These are phyloP conservation scores for Trichoderma koningiopsis DNA, from an alignment of 2,329 filamentous ascomycete genomes.

Conservation along the genomic window DNA sequence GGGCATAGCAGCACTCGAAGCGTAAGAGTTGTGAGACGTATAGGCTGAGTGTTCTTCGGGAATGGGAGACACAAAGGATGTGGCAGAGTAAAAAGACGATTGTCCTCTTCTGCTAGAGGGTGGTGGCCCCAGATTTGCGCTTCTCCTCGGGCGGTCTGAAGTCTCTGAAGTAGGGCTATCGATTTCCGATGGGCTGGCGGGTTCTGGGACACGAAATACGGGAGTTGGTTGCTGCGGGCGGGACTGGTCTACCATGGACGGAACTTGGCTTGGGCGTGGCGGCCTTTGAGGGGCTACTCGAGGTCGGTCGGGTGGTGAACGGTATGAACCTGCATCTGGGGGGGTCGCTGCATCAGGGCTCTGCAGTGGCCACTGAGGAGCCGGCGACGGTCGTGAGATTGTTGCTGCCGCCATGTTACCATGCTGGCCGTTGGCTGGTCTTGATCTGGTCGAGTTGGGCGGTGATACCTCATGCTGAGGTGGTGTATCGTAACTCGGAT, in stretches of 20 bases:
- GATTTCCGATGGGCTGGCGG: neutral
- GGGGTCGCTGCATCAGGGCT: slow-evolving; percentile 43
- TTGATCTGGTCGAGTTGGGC: slow-evolving; percentile 2
- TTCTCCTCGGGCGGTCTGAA: slow-evolving; percentile 44
- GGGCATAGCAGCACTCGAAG: slow-evolving; percentile 73
- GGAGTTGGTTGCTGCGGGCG: slow-evolving; percentile 59
- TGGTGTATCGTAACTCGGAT: slow-evolving; percentile 10
- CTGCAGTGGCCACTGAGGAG: slow-evolving; percentile 58
- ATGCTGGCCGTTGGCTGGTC: slow-evolving; percentile 29
- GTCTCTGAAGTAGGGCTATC: slow-evolving; percentile 31
- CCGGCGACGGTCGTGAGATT: slow-evolving; percentile 57
- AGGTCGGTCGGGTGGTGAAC: slow-evolving; percentile 53
- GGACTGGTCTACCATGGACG: slow-evolving; percentile 60
- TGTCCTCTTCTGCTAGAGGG: slow-evolving; percentile 61
- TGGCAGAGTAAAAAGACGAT: slow-evolving; percentile 66
- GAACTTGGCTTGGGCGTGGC: slow-evolving; percentile 61
- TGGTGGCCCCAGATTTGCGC: slow-evolving; percentile 60
- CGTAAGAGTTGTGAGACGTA: slow-evolving; percentile 64
- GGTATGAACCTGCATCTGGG: slow-evolving; percentile 47
- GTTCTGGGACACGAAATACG: slow-evolving; percentile 46
- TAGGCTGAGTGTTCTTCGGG: slow-evolving; percentile 67
- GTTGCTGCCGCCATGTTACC: slow-evolving; percentile 41
- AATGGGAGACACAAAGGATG: slow-evolving; percentile 73
- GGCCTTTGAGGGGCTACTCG: slow-evolving; percentile 58
- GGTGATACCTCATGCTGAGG: slow-evolving; percentile 9